Conservation (phyloP, 2,329 filamentous ascomycete genomes). For the Hymenoscyphus occultus region DNA sequence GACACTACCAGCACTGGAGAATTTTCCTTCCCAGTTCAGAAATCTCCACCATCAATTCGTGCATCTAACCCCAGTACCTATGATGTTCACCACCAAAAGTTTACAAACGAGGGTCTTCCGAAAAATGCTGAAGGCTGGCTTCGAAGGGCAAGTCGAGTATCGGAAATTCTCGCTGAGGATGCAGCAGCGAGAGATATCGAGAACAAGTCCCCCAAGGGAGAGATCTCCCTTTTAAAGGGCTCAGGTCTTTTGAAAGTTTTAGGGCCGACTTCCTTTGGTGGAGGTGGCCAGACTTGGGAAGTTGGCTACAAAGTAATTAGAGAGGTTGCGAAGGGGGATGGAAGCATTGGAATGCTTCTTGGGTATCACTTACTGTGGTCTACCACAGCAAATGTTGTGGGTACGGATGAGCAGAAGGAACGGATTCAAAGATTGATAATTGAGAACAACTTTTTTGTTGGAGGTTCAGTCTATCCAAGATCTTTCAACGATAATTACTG, state of each 20-base stretch:
- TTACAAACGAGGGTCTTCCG: constrained; percentile 39
- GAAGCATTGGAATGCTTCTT: constrained; percentile 63
- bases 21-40: neutral
- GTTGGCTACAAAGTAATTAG: constrained; percentile 58
- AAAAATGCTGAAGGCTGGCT: constrained; percentile 45
- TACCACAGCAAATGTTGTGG: constrained; percentile 58
- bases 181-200: constrained; percentile 47
- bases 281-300: constrained; percentile 51
- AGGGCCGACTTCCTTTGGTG: constrained; percentile 49
- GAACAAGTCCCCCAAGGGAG: constrained; percentile 50
- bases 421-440: constrained; percentile 55
- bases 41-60: constrained; percentile 12
- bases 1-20: neutral
- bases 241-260: constrained; percentile 49
- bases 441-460: constrained; percentile 63
- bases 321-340: constrained; percentile 62
- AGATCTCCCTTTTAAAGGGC: constrained; percentile 50
- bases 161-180: constrained; percentile 48
- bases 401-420: constrained; percentile 57
- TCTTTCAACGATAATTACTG: neutral
- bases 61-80: constrained; percentile 42
- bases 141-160: constrained; percentile 46
- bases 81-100: constrained; percentile 40
- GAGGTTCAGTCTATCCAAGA: constrained; percentile 40
- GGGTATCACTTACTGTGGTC: constrained; percentile 66